A percentile compares a stretch with the other conserved stretches of the same genome.
phyloP scores from a whole-genome alignment of 2,329 filamentous ascomycete species.

The Ophiostoma sp. region DNA sequence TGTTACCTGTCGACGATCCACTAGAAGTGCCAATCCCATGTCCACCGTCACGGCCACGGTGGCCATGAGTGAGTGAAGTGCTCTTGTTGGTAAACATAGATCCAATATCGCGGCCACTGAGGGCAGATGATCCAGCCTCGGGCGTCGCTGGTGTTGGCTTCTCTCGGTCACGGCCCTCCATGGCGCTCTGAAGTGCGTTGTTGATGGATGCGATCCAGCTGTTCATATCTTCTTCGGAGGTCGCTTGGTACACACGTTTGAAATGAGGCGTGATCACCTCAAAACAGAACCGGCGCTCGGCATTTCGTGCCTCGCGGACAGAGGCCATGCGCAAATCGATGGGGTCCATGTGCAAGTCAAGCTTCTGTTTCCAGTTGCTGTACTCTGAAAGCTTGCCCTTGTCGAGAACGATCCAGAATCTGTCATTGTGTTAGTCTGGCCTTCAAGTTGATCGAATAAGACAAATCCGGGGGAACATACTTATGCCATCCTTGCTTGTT shows the following conservation, averaged over 20 bases:
- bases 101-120: conserved; percentile 77
- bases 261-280: conserved; percentile 96
- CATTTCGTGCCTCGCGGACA: conserved; percentile 89
- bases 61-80: conserved; percentile 57
- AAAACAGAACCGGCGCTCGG: conserved; percentile 93
- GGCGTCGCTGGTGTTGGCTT: conserved; percentile 39
- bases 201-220: conserved; percentile 96
- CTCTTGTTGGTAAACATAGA: conserved; percentile 91
- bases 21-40: conserved; percentile 25
- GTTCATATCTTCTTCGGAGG: conserved; percentile 95
- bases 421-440: neutral
- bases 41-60: conserved; percentile 29
- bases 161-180: conserved; percentile 68
- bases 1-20: conserved; percentile 42
- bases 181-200: conserved; percentile 91
- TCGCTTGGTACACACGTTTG: conserved; percentile 94
- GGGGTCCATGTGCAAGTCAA: conserved; percentile 95
- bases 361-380: conserved; percentile 97
- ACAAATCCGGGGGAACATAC: conserved; percentile 32
- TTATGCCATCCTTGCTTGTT: conserved; percentile 99
- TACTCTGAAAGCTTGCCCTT: conserved; percentile 96
- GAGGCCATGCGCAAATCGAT: conserved; percentile 97
- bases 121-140: conserved; percentile 42
- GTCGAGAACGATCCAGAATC: conserved; percentile 95
- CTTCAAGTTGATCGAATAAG: neutral